Base-by-base conservation (phyloP, 2,329 filamentous ascomycete genomes). In the Verticillium longisporum region DNA sequence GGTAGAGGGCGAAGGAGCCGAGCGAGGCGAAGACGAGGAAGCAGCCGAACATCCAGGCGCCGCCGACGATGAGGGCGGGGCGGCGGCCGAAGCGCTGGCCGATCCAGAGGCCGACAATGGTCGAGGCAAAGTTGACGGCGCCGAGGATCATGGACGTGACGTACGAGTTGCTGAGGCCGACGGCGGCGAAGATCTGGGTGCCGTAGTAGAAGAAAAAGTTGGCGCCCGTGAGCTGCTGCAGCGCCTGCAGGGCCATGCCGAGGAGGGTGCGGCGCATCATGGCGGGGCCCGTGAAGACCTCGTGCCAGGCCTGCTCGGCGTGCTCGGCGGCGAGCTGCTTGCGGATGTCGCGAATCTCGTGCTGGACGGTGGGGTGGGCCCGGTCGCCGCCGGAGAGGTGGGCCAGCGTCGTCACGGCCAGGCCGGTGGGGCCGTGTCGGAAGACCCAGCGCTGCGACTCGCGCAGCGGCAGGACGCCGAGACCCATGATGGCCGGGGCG, bases 181-280 rank as follows among this genome's bases (percentile, higher is more conserved):
- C 86, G 1, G 86, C 80, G 14, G 78, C 70, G 73, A 91, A 91
- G 66, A 90, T 85, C 4, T 84, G 88, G 50, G 83, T 85, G 31
- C 82, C 83, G 68, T 87, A 89, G 72, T 85, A 85, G 72, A 88
- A 88, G 76, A 86, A 88, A 73, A 85, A 88, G 74, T 88, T 88
- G 62, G 83, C 85, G 36, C 88, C 88, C 1, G 86, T 89, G 2
- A 90, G 76, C 69, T 90, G 88, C 71, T 90, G 87, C 5, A 87
- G 82, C 53, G 84, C 82, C 72, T 89, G 85, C 1, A 90, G 79
- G 3, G 77, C 70, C 38, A 89, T 81, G 45, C 88, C 87, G 0
- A 90, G 78, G 0, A 84, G 56, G 0, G 85, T 87, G 32, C 88
- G 81, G 71, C 89, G 86, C 6, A 83, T 66, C 83, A 90, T 90